phyloP scores from a whole-genome alignment of 768 basidiomycete genomes.

The Collybiopsis confluens region DNA sequence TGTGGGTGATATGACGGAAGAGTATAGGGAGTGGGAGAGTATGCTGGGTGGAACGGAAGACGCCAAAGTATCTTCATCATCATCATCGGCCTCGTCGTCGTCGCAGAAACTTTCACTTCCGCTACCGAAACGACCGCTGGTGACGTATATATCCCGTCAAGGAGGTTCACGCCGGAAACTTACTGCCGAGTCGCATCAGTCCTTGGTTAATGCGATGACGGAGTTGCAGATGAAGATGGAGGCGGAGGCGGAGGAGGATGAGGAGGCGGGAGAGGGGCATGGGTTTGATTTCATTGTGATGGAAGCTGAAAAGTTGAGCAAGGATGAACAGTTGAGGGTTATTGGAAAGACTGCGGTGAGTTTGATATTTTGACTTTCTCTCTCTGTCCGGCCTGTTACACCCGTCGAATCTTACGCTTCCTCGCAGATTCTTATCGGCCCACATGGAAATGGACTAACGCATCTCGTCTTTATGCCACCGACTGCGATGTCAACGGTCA shows the following conservation, averaged over 20 bases:
- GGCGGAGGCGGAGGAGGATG: background rate
- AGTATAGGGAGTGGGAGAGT: slow-evolving; percentile 9
- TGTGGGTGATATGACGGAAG: slow-evolving; percentile 24
- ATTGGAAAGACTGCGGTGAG: slow-evolving; percentile 68
- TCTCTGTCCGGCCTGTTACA: too few relatives aligned
- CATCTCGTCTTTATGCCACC: slow-evolving; percentile 84
- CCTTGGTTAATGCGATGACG: slow-evolving; percentile 47
- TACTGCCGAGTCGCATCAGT: slow-evolving; percentile 49
- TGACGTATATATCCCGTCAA: slow-evolving; percentile 75
- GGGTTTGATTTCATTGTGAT: slow-evolving; percentile 61
- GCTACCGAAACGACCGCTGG: slow-evolving; percentile 49
- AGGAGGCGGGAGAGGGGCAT: slow-evolving; percentile 40
- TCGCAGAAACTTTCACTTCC: slow-evolving; percentile 26
- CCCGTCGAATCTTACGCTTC: too few relatives aligned
- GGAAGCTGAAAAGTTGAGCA: slow-evolving; percentile 59
- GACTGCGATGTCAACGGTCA: slow-evolving; percentile 71
- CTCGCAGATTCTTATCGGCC: slow-evolving; percentile 61
- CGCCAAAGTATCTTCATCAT: background rate
- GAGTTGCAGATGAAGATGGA: slow-evolving; percentile 37
- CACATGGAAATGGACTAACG: slow-evolving; percentile 80
- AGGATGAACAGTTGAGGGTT: slow-evolving; percentile 71
- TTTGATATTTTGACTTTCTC: too few relatives aligned
- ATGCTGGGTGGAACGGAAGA: background rate
- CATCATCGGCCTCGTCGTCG: background rate
- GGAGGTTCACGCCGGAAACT: slow-evolving; percentile 46